phyloP scores from a whole-genome alignment of 805 yeast species.

The Saccharomycopsis sp. region DNA sequence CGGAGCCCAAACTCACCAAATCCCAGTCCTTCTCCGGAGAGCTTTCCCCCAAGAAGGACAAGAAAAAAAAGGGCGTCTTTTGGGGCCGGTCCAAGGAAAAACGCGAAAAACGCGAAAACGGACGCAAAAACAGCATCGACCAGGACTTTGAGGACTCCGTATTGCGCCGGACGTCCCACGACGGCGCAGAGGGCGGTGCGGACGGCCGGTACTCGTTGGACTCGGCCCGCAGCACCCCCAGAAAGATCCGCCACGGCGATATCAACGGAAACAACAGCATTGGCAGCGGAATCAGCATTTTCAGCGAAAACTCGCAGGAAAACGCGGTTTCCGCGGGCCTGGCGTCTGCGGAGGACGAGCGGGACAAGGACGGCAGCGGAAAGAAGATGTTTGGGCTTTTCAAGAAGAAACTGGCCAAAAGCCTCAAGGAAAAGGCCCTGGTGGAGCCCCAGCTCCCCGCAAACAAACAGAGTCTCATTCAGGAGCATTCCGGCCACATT shows the following conservation, averaged over 20 bases:
- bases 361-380: not conserved
- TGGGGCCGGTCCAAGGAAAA: constrained; percentile 1
- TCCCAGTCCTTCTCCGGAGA: constrained; percentile 7
- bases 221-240: not conserved
- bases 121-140: constrained; percentile 3
- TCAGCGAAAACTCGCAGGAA: not conserved
- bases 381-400: constrained; percentile 10
- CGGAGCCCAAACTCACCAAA: constrained; percentile 8
- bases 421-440: constrained; percentile 6
- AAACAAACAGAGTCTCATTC: not conserved
- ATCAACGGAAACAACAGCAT: not conserved
- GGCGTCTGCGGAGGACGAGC: not conserved
- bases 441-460: constrained; percentile 5
- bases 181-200: not conserved
- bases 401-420: constrained; percentile 16
- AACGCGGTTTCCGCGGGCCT: not conserved
- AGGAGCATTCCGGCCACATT: not conserved
- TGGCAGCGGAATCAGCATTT: not conserved
- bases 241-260: not conserved
- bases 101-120: not conserved
- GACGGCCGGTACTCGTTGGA: not conserved
- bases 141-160: not conserved
- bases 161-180: not conserved
- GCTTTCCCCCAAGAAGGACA: not conserved
- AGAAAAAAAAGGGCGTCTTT: constrained; percentile 6